A percentile compares a stretch with the other conserved stretches of the same genome.
Conservation (phyloP, 208 protist genomes). For the Leptomonas seymouri region DNA sequence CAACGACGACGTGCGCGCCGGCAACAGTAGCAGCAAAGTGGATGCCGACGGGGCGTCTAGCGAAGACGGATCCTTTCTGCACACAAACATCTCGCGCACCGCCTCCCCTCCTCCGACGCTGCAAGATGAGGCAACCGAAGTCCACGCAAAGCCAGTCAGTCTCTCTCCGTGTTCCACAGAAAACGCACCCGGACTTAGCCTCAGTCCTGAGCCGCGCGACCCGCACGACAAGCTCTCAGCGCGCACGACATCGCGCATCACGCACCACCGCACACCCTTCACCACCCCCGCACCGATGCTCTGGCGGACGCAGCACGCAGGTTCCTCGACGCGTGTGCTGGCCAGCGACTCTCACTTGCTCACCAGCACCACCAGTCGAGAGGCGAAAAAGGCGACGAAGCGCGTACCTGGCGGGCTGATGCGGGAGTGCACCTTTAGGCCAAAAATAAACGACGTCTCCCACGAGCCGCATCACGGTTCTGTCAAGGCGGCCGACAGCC, state of each 20-base stretch:
- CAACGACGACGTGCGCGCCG: neutral
- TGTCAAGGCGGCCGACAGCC: neutral
- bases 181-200: slow-evolving; percentile 13
- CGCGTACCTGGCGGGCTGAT: slow-evolving; percentile 44
- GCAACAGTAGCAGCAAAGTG: slow-evolving; percentile 1
- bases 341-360: slow-evolving; percentile 34
- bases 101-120: neutral
- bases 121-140: neutral
- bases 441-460: slow-evolving; percentile 41
- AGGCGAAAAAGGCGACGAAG: slow-evolving; percentile 32
- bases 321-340: slow-evolving; percentile 15
- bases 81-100: slow-evolving; percentile 16
- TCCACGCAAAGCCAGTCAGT: neutral
- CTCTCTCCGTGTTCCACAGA: neutral
- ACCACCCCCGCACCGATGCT: neutral
- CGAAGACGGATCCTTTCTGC: slow-evolving; percentile 22
- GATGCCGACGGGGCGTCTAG: neutral
- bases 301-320: neutral
- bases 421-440: slow-evolving; percentile 60
- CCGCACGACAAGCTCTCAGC: neutral
- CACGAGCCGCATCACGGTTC: neutral
- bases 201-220: slow-evolving; percentile 23
- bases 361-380: slow-evolving; percentile 22
- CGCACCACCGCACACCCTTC: slow-evolving; percentile 7
- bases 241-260: slow-evolving; percentile 6